Evolutionary conservation across 148 eudicot species (phyloP).

Genomic region (Euryodendron excelsum): DNA sequence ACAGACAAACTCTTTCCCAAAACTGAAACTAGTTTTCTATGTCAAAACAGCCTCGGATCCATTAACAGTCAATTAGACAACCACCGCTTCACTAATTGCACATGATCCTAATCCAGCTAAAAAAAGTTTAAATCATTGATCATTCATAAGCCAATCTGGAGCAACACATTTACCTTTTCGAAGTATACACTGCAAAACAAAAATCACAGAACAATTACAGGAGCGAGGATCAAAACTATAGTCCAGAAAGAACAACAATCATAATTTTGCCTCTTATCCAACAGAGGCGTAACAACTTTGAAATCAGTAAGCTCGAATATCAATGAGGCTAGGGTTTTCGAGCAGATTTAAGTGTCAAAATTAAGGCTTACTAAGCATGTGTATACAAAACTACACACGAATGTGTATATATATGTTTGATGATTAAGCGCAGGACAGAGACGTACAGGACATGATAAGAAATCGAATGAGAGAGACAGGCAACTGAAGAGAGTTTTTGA

Average conservation of each 20-base stretch:
- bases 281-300: neutral
- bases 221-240: neutral
- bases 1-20: neutral
- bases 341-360: neutral
- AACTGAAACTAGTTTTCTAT: neutral
- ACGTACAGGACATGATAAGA: neutral
- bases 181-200: too few species aligned
- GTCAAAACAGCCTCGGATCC: neutral
- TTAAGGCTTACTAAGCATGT: neutral
- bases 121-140: neutral
- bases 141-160: neutral
- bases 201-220: neutral
- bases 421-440: neutral
- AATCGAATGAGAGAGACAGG: neutral
- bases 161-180: neutral
- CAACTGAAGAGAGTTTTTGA: neutral
- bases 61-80: neutral
- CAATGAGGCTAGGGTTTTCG: slow-evolving; percentile 6
- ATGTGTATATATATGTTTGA: neutral
- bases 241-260: neutral
- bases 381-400: neutral
- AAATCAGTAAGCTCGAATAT: neutral
- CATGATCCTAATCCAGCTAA: neutral
- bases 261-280: neutral
- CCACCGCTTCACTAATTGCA: neutral